Evolutionary conservation across 345 rosid species (phyloP), one percentile per base, ranked within the genome.

Genomic region (Dipteronia sinensis): DNA sequence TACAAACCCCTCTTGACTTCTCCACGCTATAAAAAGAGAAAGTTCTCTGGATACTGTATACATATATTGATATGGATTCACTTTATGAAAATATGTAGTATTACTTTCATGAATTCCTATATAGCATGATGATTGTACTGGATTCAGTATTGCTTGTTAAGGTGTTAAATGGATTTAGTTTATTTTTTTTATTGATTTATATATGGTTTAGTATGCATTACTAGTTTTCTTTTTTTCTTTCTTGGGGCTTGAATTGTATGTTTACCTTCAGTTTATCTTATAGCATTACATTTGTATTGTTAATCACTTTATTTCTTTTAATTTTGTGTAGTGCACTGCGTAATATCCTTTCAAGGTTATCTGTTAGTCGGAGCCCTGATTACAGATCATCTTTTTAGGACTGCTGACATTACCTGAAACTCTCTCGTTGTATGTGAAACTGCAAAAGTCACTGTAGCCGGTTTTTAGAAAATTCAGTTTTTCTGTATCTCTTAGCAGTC

Each of bases 361-460:
- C 55, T 51, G 63, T 16, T 56, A 20, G 72, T n/a, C 12, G 38
- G 20, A 66, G 65, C 51, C 65, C 44, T 16, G 22, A 66, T 20
- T 34, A 3, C 17, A 19, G 16, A 55, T 59, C 29, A 11, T 34
- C 49, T 73, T 42, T 31, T 42, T 20, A 53, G 53, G 44, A 31
- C 15, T 73, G 29, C 71, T 3, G 40, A 65, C 51, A 25, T 34
- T 34, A 3, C 20, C 0, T n/a, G n/a, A 65, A 51, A 65, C 22
- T 49, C 69, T 75, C 55, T 49, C 31, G 15, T 4, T 62, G 44
- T 61, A 17, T 15, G 56, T 67, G 10, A 75, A 80, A 53, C 74
- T 53, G 34, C 59, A 72, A 72, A 72, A 31, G 11, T 12, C 58
- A 10, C 27, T 56, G 17, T 17, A 15, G 73, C 56, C 4, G 22